Evolutionary conservation across 2,329 filamentous ascomycete genomes (phyloP).

Genomic region (Colletotrichum musicola): DNA sequence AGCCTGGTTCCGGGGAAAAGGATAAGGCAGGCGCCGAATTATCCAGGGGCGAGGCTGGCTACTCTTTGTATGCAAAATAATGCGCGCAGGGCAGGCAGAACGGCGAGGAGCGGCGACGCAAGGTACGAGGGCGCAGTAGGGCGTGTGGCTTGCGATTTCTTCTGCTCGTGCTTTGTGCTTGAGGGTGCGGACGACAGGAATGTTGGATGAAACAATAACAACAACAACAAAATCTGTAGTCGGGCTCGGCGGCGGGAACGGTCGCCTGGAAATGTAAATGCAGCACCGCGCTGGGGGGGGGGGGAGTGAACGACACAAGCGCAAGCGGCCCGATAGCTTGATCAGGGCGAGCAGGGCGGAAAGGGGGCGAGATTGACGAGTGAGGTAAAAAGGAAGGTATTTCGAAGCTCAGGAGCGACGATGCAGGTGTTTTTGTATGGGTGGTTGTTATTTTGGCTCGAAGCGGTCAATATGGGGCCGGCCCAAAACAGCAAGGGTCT

Average conservation of each 20-base stretch:
- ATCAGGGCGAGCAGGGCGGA: slow-evolving; percentile 4
- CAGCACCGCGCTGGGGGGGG: neutral
- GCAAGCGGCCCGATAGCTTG: neutral
- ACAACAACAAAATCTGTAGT: slow-evolving; percentile 34
- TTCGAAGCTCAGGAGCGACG: slow-evolving; percentile 28
- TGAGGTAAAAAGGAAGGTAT: slow-evolving; percentile 39
- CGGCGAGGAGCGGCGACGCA: slow-evolving; percentile 8
- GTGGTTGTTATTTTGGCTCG: slow-evolving; percentile 37
- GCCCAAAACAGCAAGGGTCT: slow-evolving; percentile 39
- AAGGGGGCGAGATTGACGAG: slow-evolving; percentile 11
- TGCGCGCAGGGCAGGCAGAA: slow-evolving; percentile 26
- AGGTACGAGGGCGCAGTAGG: neutral
- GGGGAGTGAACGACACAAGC: neutral
- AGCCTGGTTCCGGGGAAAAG: slow-evolving; percentile 24
- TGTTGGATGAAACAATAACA: slow-evolving; percentile 41
- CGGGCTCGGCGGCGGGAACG: neutral
- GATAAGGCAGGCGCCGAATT: slow-evolving; percentile 29
- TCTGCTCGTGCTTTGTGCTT: neutral
- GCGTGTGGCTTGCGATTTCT: slow-evolving; percentile 5
- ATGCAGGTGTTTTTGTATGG: slow-evolving; percentile 41
- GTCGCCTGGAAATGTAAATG: neutral
- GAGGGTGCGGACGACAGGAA: slow-evolving; percentile 25
- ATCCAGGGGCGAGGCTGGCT: slow-evolving; percentile 28
- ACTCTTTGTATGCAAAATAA: slow-evolving; percentile 39
- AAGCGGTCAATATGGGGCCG: slow-evolving; percentile 38